These are phyloP conservation scores for Nannizziopsis arthrosporioides DNA, from an alignment of 2,329 filamentous ascomycete species.

Conservation along the genomic window DNA sequence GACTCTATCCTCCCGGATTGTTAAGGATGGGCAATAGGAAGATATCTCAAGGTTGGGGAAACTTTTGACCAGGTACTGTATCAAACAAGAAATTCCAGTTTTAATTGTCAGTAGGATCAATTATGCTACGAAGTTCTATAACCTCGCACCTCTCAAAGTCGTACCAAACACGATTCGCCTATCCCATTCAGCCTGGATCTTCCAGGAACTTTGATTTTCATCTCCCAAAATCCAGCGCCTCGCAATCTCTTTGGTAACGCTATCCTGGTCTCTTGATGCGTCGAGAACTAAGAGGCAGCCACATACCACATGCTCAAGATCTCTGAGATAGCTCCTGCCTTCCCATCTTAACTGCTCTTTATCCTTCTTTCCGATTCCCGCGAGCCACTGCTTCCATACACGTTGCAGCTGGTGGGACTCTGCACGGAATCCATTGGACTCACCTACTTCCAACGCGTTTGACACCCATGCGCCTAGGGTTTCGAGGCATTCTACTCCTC, in stretches of 20 bases:
- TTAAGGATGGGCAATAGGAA: no score
- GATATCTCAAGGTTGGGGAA: no score
- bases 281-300: slow-evolving; percentile 25
- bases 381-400: slow-evolving; percentile 14
- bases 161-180: slow-evolving; percentile 16
- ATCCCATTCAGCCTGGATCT: slow-evolving; percentile 14
- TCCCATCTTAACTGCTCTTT: slow-evolving; percentile 23
- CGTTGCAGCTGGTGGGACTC: slow-evolving; percentile 23
- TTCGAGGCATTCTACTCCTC: slow-evolving; percentile 12
- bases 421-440: slow-evolving; percentile 37
- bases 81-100: no score
- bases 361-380: slow-evolving; percentile 9
- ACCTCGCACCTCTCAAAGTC: background rate
- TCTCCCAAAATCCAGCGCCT: slow-evolving; percentile 13
- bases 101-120: background rate
- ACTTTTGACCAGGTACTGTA: no score
- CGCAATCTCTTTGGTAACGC: slow-evolving; percentile 21
- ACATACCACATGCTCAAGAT: slow-evolving; percentile 24
- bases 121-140: background rate
- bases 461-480: slow-evolving; percentile 32
- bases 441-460: slow-evolving; percentile 38
- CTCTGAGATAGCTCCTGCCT: slow-evolving; percentile 23
- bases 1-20: no score
- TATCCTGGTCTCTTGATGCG: slow-evolving; percentile 24
- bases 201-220: slow-evolving; percentile 10